phyloP scores from a whole-genome alignment of 306 rosid genomes.

The Corylus avellana region DNA sequence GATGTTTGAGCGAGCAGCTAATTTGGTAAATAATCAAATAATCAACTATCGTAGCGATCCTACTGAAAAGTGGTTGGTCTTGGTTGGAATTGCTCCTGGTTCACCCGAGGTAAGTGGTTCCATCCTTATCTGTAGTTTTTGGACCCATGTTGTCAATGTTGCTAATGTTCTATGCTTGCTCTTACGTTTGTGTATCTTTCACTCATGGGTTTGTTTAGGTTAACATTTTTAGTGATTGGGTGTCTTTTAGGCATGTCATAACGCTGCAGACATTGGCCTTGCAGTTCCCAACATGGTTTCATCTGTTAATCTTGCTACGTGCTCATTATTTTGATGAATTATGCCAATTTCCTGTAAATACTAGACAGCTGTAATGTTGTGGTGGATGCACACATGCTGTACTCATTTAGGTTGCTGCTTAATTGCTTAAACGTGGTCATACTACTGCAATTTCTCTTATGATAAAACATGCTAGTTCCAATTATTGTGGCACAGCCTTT shows the following conservation, averaged over 20 bases:
- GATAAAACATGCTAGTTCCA: neutral
- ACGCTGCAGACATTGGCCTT: neutral
- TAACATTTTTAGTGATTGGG: slow-evolving; percentile 1
- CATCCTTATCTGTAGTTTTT: slow-evolving; percentile 15
- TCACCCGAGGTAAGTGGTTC: slow-evolving; percentile 59
- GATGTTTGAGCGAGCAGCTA: slow-evolving; percentile 76
- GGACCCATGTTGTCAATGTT: neutral
- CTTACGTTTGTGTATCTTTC: slow-evolving; percentile 13
- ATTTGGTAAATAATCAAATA: slow-evolving; percentile 71
- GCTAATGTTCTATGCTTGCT: neutral
- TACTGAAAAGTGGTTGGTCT: slow-evolving; percentile 75
- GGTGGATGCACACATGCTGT: neutral
- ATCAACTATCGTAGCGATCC: slow-evolving; percentile 83
- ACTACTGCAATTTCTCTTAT: neutral
- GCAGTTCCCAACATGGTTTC: neutral
- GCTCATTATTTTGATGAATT: neutral
- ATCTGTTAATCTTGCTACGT: neutral
- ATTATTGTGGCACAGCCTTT: neutral
- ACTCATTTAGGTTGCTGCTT: neutral
- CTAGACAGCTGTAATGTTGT: neutral
- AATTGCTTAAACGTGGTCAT: neutral
- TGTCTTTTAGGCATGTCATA: neutral
- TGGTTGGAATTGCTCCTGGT: slow-evolving; percentile 84
- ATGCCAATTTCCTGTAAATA: neutral
- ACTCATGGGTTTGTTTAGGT: neutral